Percentiles rank a stretch among this genome's conserved stretches.
phyloP scores from a whole-genome alignment of 805 yeast species.

The Hyphopichia homilentoma region DNA sequence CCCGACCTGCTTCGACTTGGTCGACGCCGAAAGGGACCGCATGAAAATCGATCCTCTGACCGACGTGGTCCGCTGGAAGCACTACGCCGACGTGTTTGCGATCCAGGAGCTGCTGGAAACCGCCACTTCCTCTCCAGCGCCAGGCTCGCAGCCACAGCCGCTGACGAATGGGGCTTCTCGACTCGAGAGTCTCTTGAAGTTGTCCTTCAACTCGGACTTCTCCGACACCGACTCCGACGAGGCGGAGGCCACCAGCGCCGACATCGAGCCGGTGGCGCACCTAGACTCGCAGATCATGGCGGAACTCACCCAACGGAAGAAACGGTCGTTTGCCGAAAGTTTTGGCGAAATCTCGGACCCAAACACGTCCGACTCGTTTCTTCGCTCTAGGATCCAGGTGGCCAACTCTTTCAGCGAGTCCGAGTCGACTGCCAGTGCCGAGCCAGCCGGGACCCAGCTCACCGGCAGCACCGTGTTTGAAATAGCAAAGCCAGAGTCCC shows the following conservation, averaged over 20 bases:
- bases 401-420: conserved; percentile 11
- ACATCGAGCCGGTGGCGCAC: neutral
- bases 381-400: conserved; percentile 6
- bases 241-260: conserved; percentile 2
- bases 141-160: neutral
- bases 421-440: neutral
- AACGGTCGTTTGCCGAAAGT: conserved; percentile 1
- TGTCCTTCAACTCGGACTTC: neutral
- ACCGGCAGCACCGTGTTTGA: conserved; percentile 14
- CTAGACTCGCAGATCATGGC: conserved; percentile 9
- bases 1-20: conserved; percentile 27
- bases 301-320: conserved; percentile 16
- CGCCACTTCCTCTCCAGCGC: neutral
- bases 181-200: no score
- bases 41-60: no score
- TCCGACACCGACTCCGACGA: conserved; percentile 6
- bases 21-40: conserved; percentile 21
- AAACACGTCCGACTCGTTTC: neutral
- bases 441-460: neutral
- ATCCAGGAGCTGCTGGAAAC: neutral
- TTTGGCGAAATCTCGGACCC: neutral
- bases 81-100: conserved; percentile 14
- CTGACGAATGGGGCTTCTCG: neutral
- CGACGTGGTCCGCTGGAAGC: conserved; percentile 19
- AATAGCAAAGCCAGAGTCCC: conserved; percentile 12